Evolutionary conservation across 1,284 basidiomycete species (phyloP).

Genomic region (Hypsizygus ulmarius): DNA sequence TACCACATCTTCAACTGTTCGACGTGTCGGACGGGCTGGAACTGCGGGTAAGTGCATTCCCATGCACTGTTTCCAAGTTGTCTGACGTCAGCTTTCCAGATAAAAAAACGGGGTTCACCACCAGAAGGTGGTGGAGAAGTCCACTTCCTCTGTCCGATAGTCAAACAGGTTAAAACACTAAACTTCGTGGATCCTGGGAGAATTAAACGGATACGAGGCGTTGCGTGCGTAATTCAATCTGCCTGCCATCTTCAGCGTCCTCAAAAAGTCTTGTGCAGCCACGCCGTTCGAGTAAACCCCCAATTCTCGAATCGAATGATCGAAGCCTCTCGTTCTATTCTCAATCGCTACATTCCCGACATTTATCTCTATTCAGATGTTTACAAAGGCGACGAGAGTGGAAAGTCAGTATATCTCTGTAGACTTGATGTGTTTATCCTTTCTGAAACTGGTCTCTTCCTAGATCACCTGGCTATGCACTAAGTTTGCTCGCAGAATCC

Average conservation of each 20-base stretch:
- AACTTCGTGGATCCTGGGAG: constrained; percentile 91
- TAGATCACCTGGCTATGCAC: constrained; percentile 94
- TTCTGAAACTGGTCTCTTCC: neutral
- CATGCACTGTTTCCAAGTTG: constrained; percentile 2
- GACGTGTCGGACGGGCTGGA: constrained; percentile 87
- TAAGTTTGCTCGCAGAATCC: constrained; percentile 88
- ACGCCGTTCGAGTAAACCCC: constrained; percentile 92
- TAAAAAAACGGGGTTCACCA: constrained; percentile 90
- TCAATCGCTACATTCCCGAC: constrained; percentile 97
- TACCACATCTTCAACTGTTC: constrained; percentile 91
- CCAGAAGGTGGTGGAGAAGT: constrained; percentile 93
- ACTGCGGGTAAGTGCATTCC: constrained; percentile 54
- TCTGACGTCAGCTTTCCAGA: constrained; percentile 44
- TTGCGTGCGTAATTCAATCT: constrained; percentile 64
- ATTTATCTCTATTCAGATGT: constrained; percentile 98
- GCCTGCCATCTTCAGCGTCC: constrained; percentile 4
- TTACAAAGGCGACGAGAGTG: constrained; percentile 96
- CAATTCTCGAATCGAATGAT: constrained; percentile 99
- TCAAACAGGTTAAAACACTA: constrained; percentile 87
- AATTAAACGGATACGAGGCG: constrained; percentile 92
- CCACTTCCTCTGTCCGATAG: constrained; percentile 89
- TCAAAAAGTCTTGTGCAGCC: constrained; percentile 43
- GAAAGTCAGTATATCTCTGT: constrained; percentile 64
- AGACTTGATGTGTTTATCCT: neutral
- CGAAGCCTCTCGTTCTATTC: constrained; percentile 84